These are phyloP conservation scores for Colletotrichum horii DNA, from an alignment of 2,329 filamentous ascomycete genomes.

Conservation along the genomic window DNA sequence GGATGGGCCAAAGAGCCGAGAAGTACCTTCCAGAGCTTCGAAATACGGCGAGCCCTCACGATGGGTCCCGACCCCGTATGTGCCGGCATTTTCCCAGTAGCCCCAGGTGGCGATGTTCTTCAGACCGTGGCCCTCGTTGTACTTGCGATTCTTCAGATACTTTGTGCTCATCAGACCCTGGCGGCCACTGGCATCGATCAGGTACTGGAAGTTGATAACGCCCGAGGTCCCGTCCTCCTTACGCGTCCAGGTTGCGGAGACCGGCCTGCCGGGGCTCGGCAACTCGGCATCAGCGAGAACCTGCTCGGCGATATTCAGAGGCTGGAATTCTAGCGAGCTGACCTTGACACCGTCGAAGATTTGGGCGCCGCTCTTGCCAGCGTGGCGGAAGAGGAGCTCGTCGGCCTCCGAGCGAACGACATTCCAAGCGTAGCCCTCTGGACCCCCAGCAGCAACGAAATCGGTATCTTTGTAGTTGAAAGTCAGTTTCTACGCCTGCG, in stretches of 20 bases:
- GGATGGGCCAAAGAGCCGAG: background rate
- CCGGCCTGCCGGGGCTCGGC: slow-evolving; percentile 31
- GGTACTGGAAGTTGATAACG: slow-evolving; percentile 48
- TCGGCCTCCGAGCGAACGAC: slow-evolving; percentile 51
- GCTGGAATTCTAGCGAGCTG: slow-evolving; percentile 34
- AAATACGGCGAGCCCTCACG: slow-evolving; percentile 45
- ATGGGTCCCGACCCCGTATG: slow-evolving; percentile 38
- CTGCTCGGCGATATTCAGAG: background rate
- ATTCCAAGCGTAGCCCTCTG: slow-evolving; percentile 47
- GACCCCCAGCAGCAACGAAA: slow-evolving; percentile 44
- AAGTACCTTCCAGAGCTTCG: slow-evolving; percentile 38
- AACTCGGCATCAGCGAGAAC: background rate
- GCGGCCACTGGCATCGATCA: slow-evolving; percentile 56
- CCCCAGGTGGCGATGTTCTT: slow-evolving; percentile 57
- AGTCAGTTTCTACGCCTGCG: too few relatives aligned
- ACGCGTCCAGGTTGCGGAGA: slow-evolving; percentile 38
- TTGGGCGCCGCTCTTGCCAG: slow-evolving; percentile 34
- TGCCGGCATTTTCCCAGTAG: slow-evolving; percentile 45
- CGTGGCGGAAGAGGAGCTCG: slow-evolving; percentile 48
- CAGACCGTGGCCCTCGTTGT: slow-evolving; percentile 43
- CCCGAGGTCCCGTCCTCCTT: slow-evolving; percentile 40
- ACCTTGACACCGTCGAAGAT: slow-evolving; percentile 46
- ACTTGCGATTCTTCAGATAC: slow-evolving; percentile 52
- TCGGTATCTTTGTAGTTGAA: slow-evolving; percentile 26
- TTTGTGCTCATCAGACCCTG: slow-evolving; percentile 50